Evolutionary conservation across 441 rosid species (phyloP).

Genomic region (Adansonia rubrostipa): DNA sequence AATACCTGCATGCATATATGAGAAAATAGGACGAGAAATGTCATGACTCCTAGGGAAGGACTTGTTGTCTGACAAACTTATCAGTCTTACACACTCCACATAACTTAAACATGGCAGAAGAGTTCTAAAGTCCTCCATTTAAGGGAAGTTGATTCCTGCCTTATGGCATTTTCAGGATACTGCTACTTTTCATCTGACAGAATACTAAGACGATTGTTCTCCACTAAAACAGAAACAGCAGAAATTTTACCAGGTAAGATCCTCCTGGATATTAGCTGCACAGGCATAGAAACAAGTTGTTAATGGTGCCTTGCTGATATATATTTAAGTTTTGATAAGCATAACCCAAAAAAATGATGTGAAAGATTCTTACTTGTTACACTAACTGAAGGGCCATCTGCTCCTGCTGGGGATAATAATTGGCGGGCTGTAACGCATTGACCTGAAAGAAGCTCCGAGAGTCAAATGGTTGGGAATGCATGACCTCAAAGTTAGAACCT

Average conservation of each 20-base stretch:
- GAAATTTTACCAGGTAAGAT: not conserved
- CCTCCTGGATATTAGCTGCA: constrained; percentile 34
- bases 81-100: constrained; percentile 33
- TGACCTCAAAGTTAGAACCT: constrained; percentile 58
- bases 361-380: constrained; percentile 57
- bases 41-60: constrained; percentile 15
- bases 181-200: constrained; percentile 25
- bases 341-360: not conserved
- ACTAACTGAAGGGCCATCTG: constrained; percentile 84
- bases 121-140: constrained; percentile 22
- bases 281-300: not conserved
- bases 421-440: constrained; percentile 70
- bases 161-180: constrained; percentile 8
- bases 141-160: constrained; percentile 28
- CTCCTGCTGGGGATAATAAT: constrained; percentile 67
- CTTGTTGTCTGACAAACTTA: constrained; percentile 31
- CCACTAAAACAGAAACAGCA: constrained; percentile 17
- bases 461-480: constrained; percentile 71
- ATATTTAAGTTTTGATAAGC: not conserved
- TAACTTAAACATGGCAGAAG: constrained; percentile 23
- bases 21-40: not conserved
- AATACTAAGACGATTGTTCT: constrained; percentile 23
- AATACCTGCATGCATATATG: not conserved
- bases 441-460: constrained; percentile 80
- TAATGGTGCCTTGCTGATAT: not conserved